These are phyloP conservation scores for Erodium maritimum DNA, from an alignment of 345 rosid species.

Conservation along the genomic window DNA sequence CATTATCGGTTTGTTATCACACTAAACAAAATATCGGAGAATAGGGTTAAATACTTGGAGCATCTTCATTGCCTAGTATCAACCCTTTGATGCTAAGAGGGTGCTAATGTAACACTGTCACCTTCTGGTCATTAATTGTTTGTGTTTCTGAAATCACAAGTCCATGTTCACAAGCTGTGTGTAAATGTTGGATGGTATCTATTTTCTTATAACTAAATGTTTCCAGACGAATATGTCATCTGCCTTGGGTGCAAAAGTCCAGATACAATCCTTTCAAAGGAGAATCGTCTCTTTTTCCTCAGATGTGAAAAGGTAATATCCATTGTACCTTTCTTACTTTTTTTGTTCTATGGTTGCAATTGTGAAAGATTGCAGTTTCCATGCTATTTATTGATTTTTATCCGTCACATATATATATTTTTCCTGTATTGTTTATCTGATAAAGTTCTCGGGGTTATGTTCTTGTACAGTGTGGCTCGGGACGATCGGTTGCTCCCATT, in stretches of 20 bases:
- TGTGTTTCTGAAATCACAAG: not conserved
- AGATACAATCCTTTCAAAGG: slow-evolving; percentile 60
- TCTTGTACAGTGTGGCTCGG: slow-evolving; percentile 84
- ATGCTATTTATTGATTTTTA: no score
- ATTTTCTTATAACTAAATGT: not conserved
- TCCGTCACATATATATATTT: not conserved
- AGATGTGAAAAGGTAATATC: slow-evolving; percentile 57
- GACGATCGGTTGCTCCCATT: slow-evolving; percentile 89
- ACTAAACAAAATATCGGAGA: not conserved
- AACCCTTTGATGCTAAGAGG: no score
- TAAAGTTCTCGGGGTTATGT: not conserved
- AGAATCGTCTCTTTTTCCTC: slow-evolving; percentile 58
- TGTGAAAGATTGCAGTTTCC: no score
- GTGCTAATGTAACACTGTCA: not conserved
- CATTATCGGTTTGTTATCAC: not conserved
- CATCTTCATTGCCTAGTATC: no score
- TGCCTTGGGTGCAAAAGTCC: slow-evolving; percentile 63
- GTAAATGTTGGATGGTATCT: no score
- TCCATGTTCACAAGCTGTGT: not conserved
- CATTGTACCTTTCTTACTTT: not conserved
- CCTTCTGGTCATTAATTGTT: not conserved
- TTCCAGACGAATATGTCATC: slow-evolving; percentile 44
- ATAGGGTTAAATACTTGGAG: no score
- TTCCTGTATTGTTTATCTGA: not conserved
- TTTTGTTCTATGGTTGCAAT: no score